Evolutionary conservation across 1,284 basidiomycete species (phyloP), one percentile per base, ranked within the genome.

Genomic region (Singerocomus inundabilis): DNA sequence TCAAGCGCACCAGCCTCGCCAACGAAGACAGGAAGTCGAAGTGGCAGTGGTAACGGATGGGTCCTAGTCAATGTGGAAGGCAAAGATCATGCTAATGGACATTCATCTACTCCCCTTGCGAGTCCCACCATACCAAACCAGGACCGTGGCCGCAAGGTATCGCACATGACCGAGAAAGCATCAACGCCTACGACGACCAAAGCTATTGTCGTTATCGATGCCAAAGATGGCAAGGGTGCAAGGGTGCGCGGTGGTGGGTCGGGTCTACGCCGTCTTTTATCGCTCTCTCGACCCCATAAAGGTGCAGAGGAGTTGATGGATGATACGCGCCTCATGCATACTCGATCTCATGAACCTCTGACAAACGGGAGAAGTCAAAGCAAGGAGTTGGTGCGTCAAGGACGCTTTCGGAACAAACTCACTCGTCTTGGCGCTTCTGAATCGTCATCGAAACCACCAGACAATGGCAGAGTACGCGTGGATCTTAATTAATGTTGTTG

Each of bases 51-150:
- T 15, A 78, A 67, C 31, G 78, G 83, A 47, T 85, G 83, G 83
- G 84, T 85, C 5, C 65, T 86, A 41, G 78, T 85, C 37, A 84
- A 84, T 53, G 75, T 85, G 26, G 81, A 83, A 53, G 73, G 73
- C 38, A 64, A 69, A 54, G 67, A 69, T 44, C 67, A 68, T 35
- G 45, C 52, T 38, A 59, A 57, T 30, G 68, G 60, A 35, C 64
- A 62, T 36, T 51, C 54, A 41, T 34, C 52, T 24, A 57, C 59
- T 28, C 63, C 68, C 26, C 51, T 67, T 38, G 52, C 56, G n/a
- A 67, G 69, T 25, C 65, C 65, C 34, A 70, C 63, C 16, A 54
- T 63, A 46, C 56, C 55, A 15, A 68, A 48, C 47, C 63, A 60
- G 54, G 62, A 59, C 48, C 59, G 60, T 49, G 52, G 54, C 56